Conservation (phyloP, 192 early-diverging fungal genomes). For the Podila minutissima region DNA sequence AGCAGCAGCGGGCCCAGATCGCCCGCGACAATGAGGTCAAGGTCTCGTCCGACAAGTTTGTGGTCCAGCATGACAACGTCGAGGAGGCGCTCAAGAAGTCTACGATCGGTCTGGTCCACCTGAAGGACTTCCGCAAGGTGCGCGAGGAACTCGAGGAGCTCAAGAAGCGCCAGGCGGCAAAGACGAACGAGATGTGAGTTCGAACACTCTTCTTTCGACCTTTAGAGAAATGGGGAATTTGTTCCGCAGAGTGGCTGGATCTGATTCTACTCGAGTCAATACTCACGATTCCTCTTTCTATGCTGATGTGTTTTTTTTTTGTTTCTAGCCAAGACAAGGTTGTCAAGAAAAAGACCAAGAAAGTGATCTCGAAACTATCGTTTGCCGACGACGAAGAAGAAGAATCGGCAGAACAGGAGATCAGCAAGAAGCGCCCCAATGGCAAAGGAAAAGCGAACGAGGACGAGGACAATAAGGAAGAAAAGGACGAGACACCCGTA, state of each 20-base stretch:
- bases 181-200: conserved; percentile 57
- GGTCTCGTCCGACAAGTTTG: conserved; percentile 81
- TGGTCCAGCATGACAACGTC: conserved; percentile 76
- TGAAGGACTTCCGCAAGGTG: conserved; percentile 92
- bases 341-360: conserved; percentile 75
- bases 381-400: conserved; percentile 77
- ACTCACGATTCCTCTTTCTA: no score
- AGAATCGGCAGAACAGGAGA: conserved; percentile 39
- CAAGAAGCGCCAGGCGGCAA: conserved; percentile 75
- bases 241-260: neutral
- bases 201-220: neutral
- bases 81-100: conserved; percentile 88
- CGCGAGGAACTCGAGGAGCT: conserved; percentile 85
- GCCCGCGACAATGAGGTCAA: conserved; percentile 76
- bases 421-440: conserved; percentile 15
- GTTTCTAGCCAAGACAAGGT: conserved; percentile 57
- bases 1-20: conserved; percentile 79
- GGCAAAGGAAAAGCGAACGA: conserved; percentile 27
- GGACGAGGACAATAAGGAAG: conserved; percentile 27
- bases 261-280: neutral
- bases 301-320: neutral
- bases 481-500: conserved; percentile 9
- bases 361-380: conserved; percentile 72
- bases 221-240: neutral
- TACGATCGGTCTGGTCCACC: conserved; percentile 88